A percentile compares a stretch with the other conserved stretches of the same genome.
Conservation (phyloP, 2,329 filamentous ascomycete species). For the Cercospora sp. region DNA sequence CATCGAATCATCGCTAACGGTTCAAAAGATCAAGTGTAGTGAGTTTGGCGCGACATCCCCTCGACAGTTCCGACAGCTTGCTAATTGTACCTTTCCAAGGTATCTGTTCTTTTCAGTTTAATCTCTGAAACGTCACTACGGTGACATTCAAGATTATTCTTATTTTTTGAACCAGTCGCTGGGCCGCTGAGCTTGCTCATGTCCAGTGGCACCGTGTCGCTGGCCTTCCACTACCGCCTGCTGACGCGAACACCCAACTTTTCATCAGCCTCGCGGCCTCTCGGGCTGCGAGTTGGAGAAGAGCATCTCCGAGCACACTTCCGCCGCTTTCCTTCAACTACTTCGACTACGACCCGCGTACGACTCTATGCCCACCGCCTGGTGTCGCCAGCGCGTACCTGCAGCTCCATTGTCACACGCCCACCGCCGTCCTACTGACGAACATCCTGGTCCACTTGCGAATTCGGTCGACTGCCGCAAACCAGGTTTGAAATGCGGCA, state of each 20-base stretch:
- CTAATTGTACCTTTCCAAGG: background rate
- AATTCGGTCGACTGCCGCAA: background rate
- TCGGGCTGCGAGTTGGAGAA: slow-evolving; percentile 5
- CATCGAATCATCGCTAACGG: background rate
- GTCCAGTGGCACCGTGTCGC: slow-evolving; percentile 17
- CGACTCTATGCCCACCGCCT: background rate
- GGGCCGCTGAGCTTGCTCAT: slow-evolving; percentile 18
- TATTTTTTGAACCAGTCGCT: slow-evolving; percentile 17
- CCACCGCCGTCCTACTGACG: background rate
- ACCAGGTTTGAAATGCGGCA: background rate
- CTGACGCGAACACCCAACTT: slow-evolving; percentile 14
- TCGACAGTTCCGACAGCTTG: background rate
- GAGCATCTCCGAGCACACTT: background rate
- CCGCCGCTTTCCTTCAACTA: no score
- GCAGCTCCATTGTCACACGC: background rate
- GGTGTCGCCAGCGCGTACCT: background rate
- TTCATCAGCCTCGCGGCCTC: slow-evolving; percentile 13
- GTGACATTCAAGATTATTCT: slow-evolving; percentile 15
- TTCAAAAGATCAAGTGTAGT: slow-evolving; percentile 1
- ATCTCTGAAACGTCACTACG: slow-evolving; percentile 16
- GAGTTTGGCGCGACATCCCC: background rate
- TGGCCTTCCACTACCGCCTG: slow-evolving; percentile 17
- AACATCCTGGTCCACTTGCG: background rate
- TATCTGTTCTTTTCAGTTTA: slow-evolving; percentile 12
- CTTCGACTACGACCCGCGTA: no score